Evolutionary conservation across 345 rosid species (phyloP), one percentile per base, ranked within the genome.

Genomic region (Sapria himalayana): DNA sequence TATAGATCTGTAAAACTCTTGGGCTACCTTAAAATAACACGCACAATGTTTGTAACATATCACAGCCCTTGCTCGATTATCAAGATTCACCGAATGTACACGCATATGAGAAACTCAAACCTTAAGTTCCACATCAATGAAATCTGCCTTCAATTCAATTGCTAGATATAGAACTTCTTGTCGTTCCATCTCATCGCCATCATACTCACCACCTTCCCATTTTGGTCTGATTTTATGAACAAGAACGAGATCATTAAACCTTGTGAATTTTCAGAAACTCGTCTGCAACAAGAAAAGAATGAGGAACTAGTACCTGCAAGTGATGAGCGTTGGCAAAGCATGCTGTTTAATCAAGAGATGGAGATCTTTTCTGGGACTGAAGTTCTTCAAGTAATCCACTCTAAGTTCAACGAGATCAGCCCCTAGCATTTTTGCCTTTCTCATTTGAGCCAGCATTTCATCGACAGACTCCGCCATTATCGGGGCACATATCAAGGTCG

Each of bases 171-270:
- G 46, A 18, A 65, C 67, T 12, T 65, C 68, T 22, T 22, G 51
- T 33, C 82, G 43, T 51, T 20, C 50, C 38, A 49, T 48, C 29
- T 74, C 75, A 40, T 68, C 66, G 19, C 78, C 82, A 45, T 55
- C 72, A 37, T 71, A 71, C 49, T 53, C 57, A 12, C 82, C 78
- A 4, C 82, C 82, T 58, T 74, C 82, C 78, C 76, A 71, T 46
- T 51, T 63, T 15, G 75, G 84, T 42, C 75, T 71, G 46, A 18
- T n/a, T n/a, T n/a, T n/a, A n/a, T n/a, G n/a, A n/a, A n/a, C n/a
- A n/a, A n/a, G n/a, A n/a, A n/a, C n/a, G n/a, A n/a, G n/a, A n/a
- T n/a, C n/a, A n/a, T n/a, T n/a, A n/a, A n/a, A n/a, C n/a, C n/a
- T n/a, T n/a, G n/a, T n/a, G n/a, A n/a, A n/a, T n/a, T n/a, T n/a